phyloP scores from a whole-genome alignment of 2,329 filamentous ascomycete genomes.

The Ophiocordyceps sinensis region DNA sequence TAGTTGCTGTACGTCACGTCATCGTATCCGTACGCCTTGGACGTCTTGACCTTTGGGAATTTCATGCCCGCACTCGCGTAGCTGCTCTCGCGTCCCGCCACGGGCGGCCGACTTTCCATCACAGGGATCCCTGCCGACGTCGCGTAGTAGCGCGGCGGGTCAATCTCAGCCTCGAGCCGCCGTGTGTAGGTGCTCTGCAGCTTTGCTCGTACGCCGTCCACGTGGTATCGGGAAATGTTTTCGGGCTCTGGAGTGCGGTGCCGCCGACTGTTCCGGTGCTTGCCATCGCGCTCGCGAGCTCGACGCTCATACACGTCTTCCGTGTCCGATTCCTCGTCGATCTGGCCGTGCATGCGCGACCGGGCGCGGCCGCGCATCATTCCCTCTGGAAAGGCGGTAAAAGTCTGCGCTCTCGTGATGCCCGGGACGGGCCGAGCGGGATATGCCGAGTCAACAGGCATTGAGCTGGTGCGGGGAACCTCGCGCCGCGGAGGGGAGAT shows the following conservation, averaged over 20 bases:
- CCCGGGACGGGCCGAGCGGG: conserved; percentile 13
- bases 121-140: conserved; percentile 6
- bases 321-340: conserved; percentile 17
- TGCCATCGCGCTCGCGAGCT: conserved; percentile 11
- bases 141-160: conserved; percentile 10
- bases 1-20: conserved; percentile 18
- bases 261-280: conserved; percentile 20
- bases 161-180: conserved; percentile 9
- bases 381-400: conserved; percentile 10
- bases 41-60: conserved; percentile 19
- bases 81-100: conserved; percentile 15
- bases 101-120: conserved; percentile 14
- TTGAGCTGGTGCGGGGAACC: conserved; percentile 19
- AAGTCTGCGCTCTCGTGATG: conserved; percentile 19
- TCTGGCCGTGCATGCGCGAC: conserved; percentile 21
- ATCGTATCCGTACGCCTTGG: conserved; percentile 13
- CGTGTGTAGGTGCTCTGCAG: conserved; percentile 14
- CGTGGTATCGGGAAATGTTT: conserved; percentile 14
- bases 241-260: conserved; percentile 19
- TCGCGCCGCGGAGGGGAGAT: conserved; percentile 18
- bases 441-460: conserved; percentile 16
- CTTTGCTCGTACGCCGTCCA: conserved; percentile 13
- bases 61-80: conserved; percentile 12
- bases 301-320: conserved; percentile 19
- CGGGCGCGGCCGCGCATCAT: conserved; percentile 20